Conservation (phyloP, 2,329 filamentous ascomycete genomes). For the Aureobasidium sp. region DNA sequence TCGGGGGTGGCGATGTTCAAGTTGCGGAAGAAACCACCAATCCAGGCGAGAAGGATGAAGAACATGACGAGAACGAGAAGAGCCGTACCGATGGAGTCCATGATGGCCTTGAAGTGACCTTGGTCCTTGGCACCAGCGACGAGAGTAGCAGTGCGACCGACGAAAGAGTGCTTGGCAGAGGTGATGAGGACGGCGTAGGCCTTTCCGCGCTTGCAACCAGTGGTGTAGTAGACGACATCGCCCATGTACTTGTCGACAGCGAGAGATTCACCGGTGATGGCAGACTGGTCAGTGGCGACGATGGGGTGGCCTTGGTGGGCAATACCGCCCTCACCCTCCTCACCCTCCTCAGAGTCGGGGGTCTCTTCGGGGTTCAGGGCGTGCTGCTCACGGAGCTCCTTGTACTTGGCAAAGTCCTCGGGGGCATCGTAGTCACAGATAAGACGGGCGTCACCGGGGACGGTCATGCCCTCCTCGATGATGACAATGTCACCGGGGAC, state of each 20-base stretch:
- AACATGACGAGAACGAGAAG: constrained; percentile 70
- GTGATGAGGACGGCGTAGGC: constrained; percentile 62
- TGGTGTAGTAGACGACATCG: constrained; percentile 70
- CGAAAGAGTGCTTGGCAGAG: constrained; percentile 65
- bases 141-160: constrained; percentile 66
- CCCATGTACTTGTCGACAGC: constrained; percentile 75
- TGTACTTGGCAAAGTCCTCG: constrained; percentile 60
- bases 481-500: constrained; percentile 71
- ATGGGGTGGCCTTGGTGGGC: constrained; percentile 59
- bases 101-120: constrained; percentile 76
- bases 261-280: constrained; percentile 74
- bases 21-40: constrained; percentile 71
- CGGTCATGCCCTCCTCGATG: constrained; percentile 64
- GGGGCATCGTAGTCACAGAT: constrained; percentile 67
- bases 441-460: constrained; percentile 62
- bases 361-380: constrained; percentile 50
- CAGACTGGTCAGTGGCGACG: constrained; percentile 68
- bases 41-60: constrained; percentile 68
- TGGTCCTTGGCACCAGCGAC: constrained; percentile 69
- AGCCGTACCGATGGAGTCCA: constrained; percentile 71
- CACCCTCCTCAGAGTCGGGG: constrained; percentile 51
- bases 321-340: constrained; percentile 51
- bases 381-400: constrained; percentile 52
- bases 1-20: constrained; percentile 55
- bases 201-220: constrained; percentile 74